These are phyloP conservation scores for Mycena galopus DNA, from an alignment of 768 basidiomycete genomes.

Conservation along the genomic window DNA sequence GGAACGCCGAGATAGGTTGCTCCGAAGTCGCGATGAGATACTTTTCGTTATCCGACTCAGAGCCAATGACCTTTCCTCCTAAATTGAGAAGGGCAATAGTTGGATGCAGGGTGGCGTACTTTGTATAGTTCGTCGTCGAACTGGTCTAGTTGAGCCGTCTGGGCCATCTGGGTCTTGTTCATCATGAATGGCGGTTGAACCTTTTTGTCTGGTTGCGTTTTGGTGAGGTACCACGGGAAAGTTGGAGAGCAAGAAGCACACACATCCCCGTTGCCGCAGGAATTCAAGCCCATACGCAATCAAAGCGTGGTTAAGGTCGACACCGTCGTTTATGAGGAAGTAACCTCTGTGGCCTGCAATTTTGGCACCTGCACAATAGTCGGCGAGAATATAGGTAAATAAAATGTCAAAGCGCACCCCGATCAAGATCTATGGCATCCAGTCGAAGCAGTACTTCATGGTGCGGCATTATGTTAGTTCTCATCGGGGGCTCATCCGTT, in stretches of 20 bases:
- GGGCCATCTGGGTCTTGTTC: slow-evolving; percentile 97
- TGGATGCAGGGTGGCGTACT: slow-evolving; percentile 40
- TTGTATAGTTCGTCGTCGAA: slow-evolving; percentile 99
- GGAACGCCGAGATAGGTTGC: slow-evolving; percentile 96
- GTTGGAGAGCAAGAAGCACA: neutral
- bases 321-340: slow-evolving; percentile 94
- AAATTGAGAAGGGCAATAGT: neutral
- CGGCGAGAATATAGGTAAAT: slow-evolving; percentile 7
- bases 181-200: slow-evolving; percentile 98
- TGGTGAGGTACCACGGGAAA: neutral
- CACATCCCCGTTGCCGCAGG: slow-evolving; percentile 75
- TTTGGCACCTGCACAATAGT: slow-evolving; percentile 77
- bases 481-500: slow-evolving; percentile 77
- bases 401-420: slow-evolving; percentile 68
- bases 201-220: slow-evolving; percentile 70
- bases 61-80: slow-evolving; percentile 76
- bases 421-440: slow-evolving; percentile 96
- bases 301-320: slow-evolving; percentile 97
- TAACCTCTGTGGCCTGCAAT: slow-evolving; percentile 96
- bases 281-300: slow-evolving; percentile 96
- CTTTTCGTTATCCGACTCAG: slow-evolving; percentile 96
- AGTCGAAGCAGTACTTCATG: slow-evolving; percentile 95
- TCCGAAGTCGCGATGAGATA: slow-evolving; percentile 99
- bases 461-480: slow-evolving; percentile 90
- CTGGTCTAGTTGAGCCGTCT: slow-evolving; percentile 97